Percentiles rank a stretch among this genome's conserved stretches.
phyloP scores from a whole-genome alignment of 257 asterid genomes.

The Solanum habrochaites region DNA sequence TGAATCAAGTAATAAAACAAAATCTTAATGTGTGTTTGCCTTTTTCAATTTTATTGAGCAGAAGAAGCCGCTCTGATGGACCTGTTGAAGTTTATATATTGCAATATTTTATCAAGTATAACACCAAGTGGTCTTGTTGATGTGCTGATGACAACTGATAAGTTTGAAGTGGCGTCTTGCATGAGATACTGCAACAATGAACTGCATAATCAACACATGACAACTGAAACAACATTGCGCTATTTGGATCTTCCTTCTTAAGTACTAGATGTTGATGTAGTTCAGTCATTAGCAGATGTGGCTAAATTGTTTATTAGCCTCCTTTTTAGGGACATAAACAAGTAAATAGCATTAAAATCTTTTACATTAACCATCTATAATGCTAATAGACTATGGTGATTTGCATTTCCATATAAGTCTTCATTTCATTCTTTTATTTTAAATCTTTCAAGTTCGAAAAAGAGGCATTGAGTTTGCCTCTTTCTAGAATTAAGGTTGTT shows the following conservation, averaged over 20 bases:
- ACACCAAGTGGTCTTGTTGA: conserved; percentile 56
- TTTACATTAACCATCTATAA: too few relatives aligned
- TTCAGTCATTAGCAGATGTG: conserved; percentile 56
- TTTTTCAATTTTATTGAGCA: conserved; percentile 22
- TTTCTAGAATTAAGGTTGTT: conserved; percentile 73
- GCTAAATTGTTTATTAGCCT: conserved; percentile 59
- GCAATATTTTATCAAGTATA: conserved; percentile 45
- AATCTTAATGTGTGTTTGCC: too few relatives aligned
- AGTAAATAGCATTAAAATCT: conserved; percentile 21
- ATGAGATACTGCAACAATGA: conserved; percentile 65
- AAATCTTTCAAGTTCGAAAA: conserved; percentile 37
- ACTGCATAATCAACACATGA: conserved; percentile 56
- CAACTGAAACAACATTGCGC: conserved; percentile 63
- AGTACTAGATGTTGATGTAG: conserved; percentile 50
- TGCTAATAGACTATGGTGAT: not conserved
- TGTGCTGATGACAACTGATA: conserved; percentile 79
- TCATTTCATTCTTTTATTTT: not conserved
- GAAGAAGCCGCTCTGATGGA: conserved; percentile 88
- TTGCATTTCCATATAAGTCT: not conserved
- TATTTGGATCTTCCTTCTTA: conserved; percentile 81
- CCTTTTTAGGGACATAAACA: conserved; percentile 65
- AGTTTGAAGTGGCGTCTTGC: conserved; percentile 73
- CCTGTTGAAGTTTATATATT: conserved; percentile 61
- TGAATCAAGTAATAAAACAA: too few relatives aligned
- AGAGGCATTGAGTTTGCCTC: conserved; percentile 62